Evolutionary conservation across 768 basidiomycete species (phyloP), one percentile per base, ranked within the genome.

Genomic region (Tulasnella sp.): DNA sequence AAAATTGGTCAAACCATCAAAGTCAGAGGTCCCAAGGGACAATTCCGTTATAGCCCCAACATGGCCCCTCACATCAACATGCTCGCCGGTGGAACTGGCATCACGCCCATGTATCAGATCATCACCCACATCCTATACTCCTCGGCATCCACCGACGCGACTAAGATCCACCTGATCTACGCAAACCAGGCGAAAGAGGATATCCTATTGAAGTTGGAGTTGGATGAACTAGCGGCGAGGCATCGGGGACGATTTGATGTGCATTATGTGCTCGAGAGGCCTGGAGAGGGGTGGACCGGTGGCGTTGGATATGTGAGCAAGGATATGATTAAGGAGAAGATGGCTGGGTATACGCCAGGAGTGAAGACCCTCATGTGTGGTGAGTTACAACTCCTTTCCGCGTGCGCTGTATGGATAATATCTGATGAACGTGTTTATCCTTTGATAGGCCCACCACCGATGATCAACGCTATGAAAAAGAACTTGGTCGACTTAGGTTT

Each of bases 41-140:
- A 86, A 70, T 98, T 98, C 80, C 80, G 78, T 64, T 99, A 98
- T 74, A 67, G 74, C 45, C 80, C 87, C 2, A 76, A 77, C 52
- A 76, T 93, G 47, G 79, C 85, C n/a, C 75, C 76, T 65, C 83
- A 87, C 67, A 74, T 99, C 60, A 86, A 90, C 68, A 94, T 99
- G 94, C 96, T 99, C 67, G 93, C 94, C 15, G 96, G 96, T 50
- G 96, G 96, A 38, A 98, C 96, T 2, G 96, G 96, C 58, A 95
- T 99, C 71, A 95, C 96, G 0, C 96, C 96, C 68, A 97, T 98
- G 95, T 84, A 96, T 67, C 95, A 99, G 70, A 89, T 99, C 77
- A 86, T 97, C 73, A 86, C 88, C 63, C 88, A 94, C n/a, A 82
- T 85, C 11, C 80, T 97, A 70, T 85, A 87, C 72, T 91, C 93